These are phyloP conservation scores for Populus trichocarpa DNA, from an alignment of 441 rosid genomes.

Conservation along the genomic window DNA sequence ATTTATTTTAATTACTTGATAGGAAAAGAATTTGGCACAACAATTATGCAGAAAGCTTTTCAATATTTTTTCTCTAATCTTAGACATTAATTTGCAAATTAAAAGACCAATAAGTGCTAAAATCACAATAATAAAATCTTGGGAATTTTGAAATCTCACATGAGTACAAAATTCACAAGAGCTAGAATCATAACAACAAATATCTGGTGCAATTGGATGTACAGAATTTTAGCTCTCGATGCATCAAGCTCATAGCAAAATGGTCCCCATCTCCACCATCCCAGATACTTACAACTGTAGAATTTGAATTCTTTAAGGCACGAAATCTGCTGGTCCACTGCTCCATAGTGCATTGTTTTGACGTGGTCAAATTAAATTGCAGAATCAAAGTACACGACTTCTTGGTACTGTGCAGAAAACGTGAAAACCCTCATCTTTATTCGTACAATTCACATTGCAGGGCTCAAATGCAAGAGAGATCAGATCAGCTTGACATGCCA, in stretches of 20 bases:
- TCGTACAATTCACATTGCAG: background rate
- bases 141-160: no score
- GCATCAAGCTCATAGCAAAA: background rate
- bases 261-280: background rate
- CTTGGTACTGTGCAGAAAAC: background rate
- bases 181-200: background rate
- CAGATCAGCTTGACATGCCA: background rate
- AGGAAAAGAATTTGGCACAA: no score
- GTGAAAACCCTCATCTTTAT: background rate
- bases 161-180: background rate
- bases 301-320: background rate
- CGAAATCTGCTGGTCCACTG: background rate
- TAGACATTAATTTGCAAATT: no score
- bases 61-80: no score
- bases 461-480: background rate
- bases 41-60: no score
- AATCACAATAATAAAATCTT: no score
- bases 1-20: background rate
- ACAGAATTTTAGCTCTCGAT: no score
- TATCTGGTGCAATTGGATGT: no score
- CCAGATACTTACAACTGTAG: background rate
- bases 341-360: background rate
- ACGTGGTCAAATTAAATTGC: background rate
- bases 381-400: background rate
- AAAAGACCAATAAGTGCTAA: no score